Percentiles rank a stretch among this genome's conserved stretches.
phyloP scores from a whole-genome alignment of 1,139 yeast species.

The Candida pseudocylindracea region DNA sequence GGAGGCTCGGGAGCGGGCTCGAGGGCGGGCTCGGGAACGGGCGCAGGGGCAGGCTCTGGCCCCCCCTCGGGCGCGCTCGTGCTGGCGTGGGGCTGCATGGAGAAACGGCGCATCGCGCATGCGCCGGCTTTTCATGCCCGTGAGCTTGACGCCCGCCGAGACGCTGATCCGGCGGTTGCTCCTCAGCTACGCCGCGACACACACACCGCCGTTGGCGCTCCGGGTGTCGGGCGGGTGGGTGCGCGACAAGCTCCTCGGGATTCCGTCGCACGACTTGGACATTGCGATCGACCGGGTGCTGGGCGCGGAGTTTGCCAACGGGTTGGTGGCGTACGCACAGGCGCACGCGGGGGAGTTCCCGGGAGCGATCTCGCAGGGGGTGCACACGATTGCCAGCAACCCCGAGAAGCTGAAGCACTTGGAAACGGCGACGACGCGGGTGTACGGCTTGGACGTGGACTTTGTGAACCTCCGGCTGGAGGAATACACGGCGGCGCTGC shows the following conservation, averaged over 20 bases:
- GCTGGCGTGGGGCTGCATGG: no score
- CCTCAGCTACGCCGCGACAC: conserved; percentile 11
- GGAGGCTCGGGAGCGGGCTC: no score
- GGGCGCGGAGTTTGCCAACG: conserved; percentile 70
- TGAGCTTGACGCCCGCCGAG: conserved; percentile 12
- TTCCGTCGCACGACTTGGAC: conserved; percentile 69
- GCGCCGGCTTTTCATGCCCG: background rate
- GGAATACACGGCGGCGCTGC: conserved; percentile 55
- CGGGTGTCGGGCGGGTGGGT: conserved; percentile 99
- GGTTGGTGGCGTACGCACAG: conserved; percentile 30
- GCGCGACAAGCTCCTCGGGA: conserved; percentile 72
- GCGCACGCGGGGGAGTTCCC: conserved; percentile 6
- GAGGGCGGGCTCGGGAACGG: no score
- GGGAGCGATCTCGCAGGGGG: conserved; percentile 13
- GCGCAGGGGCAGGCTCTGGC: no score
- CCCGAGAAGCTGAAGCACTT: conserved; percentile 92
- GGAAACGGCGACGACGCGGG: conserved; percentile 85
- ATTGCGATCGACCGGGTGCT: conserved; percentile 70
- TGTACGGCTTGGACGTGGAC: conserved; percentile 68
- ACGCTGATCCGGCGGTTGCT: conserved; percentile 20
- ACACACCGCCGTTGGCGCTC: conserved; percentile 14
- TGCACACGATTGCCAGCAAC: conserved; percentile 74
- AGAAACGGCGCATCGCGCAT: background rate
- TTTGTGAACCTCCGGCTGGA: conserved; percentile 84
- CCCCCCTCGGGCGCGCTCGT: no score